Conservation (phyloP, 2,329 filamentous ascomycete genomes). For the Penicillium crustosum region DNA sequence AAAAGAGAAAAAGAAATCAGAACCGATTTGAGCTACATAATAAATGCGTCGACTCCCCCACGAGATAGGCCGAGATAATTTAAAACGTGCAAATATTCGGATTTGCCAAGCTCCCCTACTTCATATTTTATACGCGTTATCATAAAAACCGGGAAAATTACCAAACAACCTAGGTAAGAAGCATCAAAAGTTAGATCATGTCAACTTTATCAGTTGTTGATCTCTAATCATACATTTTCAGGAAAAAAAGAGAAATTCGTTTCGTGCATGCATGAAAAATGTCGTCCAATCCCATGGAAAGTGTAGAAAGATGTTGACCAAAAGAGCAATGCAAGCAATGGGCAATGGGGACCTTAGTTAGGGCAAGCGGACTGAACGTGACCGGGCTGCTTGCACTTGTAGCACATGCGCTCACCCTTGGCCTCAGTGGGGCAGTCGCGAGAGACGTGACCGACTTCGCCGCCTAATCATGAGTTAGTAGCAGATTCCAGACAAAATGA, state of each 20-base stretch:
- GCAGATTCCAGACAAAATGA: not conserved
- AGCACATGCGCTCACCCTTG: slow-evolving; percentile 91
- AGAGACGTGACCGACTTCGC: slow-evolving; percentile 89
- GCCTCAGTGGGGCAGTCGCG: slow-evolving; percentile 95
- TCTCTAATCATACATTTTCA: slow-evolving; percentile 17
- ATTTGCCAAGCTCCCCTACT: slow-evolving; percentile 8
- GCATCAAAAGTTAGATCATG: slow-evolving; percentile 30
- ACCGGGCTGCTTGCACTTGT: slow-evolving; percentile 85
- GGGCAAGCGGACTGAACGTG: slow-evolving; percentile 95
- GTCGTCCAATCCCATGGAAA: slow-evolving; percentile 11
- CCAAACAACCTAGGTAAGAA: slow-evolving; percentile 19
- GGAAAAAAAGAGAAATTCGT: slow-evolving; percentile 15
- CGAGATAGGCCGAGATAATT: not conserved
- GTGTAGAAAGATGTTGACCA: slow-evolving; percentile 22
- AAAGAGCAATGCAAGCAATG: slow-evolving; percentile 26
- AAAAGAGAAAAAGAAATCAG: not conserved
- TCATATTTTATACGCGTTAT: slow-evolving; percentile 6
- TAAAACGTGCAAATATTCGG: not conserved
- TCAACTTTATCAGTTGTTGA: slow-evolving; percentile 13
- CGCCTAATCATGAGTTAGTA: slow-evolving; percentile 47
- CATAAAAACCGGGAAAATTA: slow-evolving; percentile 26
- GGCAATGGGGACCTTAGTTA: slow-evolving; percentile 55
- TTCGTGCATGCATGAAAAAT: slow-evolving; percentile 17
- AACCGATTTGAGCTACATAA: not conserved
- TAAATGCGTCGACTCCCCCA: not conserved